A percentile compares a stretch with the other conserved stretches of the same genome.
Evolutionary conservation across 768 basidiomycete genomes (phyloP).

Genomic region (Chalciporus sphaerocephalus): DNA sequence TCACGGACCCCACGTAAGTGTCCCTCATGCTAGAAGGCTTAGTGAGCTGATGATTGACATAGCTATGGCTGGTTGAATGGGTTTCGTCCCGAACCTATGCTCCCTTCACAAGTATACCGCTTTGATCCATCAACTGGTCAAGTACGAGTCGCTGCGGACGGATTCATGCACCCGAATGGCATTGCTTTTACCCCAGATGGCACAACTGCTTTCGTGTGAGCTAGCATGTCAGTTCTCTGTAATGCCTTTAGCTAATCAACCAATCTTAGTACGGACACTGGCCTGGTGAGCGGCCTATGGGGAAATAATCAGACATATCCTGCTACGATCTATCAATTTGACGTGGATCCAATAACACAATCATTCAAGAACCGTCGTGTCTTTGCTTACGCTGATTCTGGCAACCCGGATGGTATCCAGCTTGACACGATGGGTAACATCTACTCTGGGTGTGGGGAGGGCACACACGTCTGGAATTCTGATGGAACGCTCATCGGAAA

Average conservation of each 20-base stretch:
- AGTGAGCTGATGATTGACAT: background rate
- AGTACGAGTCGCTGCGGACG: constrained; percentile 71
- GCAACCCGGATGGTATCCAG: constrained; percentile 64
- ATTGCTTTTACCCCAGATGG: constrained; percentile 69
- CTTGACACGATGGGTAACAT: constrained; percentile 63
- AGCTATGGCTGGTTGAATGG: constrained; percentile 63
- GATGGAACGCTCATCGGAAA: constrained; percentile 59
- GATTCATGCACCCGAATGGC: constrained; percentile 71
- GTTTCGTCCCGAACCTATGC: constrained; percentile 61
- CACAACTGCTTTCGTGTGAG: constrained; percentile 58
- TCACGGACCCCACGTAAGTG: constrained; percentile 66
- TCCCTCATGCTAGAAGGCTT: background rate
- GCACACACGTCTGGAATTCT: constrained; percentile 57
- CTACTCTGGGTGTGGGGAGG: constrained; percentile 66
- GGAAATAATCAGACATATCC: constrained; percentile 56
- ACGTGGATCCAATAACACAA: constrained; percentile 54
- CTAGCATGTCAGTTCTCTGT: constrained; percentile 3
- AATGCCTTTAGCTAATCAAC: constrained; percentile 4
- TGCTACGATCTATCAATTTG: constrained; percentile 67
- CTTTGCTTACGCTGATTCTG: constrained; percentile 64
- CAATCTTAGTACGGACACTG: constrained; percentile 31
- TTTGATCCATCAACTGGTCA: constrained; percentile 55
- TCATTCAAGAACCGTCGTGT: constrained; percentile 57
- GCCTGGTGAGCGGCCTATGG: constrained; percentile 36
- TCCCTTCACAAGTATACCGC: constrained; percentile 61